phyloP scores from a whole-genome alignment of 176 grass and related monocot genomes.

The Eragrostis nindensis region DNA sequence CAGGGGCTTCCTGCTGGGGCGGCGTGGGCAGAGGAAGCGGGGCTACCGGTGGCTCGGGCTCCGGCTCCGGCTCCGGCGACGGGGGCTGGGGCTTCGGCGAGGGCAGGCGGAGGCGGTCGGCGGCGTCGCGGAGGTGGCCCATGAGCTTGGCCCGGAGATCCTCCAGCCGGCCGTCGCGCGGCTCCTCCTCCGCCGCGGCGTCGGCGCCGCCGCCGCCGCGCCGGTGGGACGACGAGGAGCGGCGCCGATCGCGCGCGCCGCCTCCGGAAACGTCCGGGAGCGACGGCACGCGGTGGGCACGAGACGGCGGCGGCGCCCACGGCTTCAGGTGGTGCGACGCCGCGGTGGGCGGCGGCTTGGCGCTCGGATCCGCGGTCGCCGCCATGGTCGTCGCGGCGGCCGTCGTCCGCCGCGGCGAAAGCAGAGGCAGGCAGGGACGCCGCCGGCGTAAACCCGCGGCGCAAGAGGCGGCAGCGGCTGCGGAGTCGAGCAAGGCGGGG shows the following conservation, averaged over 20 bases:
- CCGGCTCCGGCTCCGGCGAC: conserved; percentile 10
- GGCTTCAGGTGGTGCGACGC: conserved; percentile 38
- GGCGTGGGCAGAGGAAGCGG: neutral
- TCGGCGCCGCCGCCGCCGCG: neutral
- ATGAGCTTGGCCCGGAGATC: conserved; percentile 72
- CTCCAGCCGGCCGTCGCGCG: conserved; percentile 35
- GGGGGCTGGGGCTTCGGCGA: neutral
- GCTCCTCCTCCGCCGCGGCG: neutral
- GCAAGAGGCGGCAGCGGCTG: conserved; percentile 9
- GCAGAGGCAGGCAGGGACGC: neutral
- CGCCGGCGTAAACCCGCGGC: neutral
- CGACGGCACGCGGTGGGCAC: conserved; percentile 31
- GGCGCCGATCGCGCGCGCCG: conserved; percentile 40
- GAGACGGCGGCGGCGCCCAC: conserved; percentile 48
- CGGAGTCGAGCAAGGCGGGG: neutral
- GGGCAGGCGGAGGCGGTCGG: conserved; percentile 45
- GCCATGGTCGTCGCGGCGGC: conserved; percentile 52
- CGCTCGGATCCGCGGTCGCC: conserved; percentile 67
- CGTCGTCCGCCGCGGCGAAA: neutral
- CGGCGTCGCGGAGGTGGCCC: conserved; percentile 61
- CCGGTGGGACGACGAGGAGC: conserved; percentile 43
- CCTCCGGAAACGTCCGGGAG: conserved; percentile 29
- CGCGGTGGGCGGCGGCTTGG: conserved; percentile 44
- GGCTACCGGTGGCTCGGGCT: neutral
- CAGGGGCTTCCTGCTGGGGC: neutral